phyloP scores from a whole-genome alignment of 345 rosid genomes.

The Salix koriyanagi region DNA sequence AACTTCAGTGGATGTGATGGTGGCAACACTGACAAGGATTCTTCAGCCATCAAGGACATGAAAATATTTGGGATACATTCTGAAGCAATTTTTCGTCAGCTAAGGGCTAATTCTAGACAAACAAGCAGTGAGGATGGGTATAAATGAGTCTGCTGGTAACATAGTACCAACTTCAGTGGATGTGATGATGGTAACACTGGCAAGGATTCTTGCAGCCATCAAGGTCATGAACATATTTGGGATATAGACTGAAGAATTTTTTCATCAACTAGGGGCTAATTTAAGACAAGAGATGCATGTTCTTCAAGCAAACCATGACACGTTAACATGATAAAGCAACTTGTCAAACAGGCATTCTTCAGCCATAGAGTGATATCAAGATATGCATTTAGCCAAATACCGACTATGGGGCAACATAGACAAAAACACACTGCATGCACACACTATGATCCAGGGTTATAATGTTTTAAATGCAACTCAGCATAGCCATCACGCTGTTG shows the following conservation, averaged over 20 bases:
- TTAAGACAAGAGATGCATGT: not conserved
- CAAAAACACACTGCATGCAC: too few species aligned
- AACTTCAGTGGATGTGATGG: not conserved
- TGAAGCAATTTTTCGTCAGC: not conserved
- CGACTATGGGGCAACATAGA: not conserved
- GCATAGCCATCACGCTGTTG: not conserved
- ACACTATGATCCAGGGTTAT: not conserved
- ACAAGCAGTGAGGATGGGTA: not conserved
- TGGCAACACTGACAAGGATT: not conserved
- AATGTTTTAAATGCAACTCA: not conserved
- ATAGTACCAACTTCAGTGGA: not conserved
- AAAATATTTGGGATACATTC: not conserved
- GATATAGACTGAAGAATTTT: not conserved
- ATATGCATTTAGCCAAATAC: not conserved
- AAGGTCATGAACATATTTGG: not conserved
- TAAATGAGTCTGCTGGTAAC: not conserved
- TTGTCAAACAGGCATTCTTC: not conserved
- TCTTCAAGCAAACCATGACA: not conserved
- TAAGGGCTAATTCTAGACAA: not conserved
- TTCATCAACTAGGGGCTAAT: not conserved
- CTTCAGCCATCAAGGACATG: not conserved
- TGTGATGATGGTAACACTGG: not conserved
- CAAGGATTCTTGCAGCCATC: not conserved
- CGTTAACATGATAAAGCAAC: not conserved
- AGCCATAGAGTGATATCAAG: not conserved